Base-by-base conservation (phyloP, 306 rosid species). In the Elaeagnus macrophylla region DNA sequence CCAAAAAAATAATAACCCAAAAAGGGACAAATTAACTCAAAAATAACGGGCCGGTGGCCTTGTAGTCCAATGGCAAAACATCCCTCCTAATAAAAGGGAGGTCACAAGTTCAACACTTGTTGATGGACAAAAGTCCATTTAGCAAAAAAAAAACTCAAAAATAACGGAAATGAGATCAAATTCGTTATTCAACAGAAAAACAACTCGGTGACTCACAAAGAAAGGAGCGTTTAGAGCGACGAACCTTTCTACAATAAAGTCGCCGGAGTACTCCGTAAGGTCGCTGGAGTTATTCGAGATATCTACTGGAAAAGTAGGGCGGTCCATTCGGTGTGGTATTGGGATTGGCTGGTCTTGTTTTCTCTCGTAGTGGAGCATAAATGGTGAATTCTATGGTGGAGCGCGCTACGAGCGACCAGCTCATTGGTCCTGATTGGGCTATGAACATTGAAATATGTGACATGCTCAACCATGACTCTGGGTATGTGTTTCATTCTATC, bases 351-450 rank as follows among this genome's bases (percentile, higher is more conserved):
- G 2, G 4, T 53, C 0, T 37, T 60, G 39, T 73, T 16, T 20
- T 56, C 12, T 15, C 49, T 38, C 32, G 55, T 32, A 79, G 54
- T 25, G 32, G 65, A 69, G 51, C 49, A 14, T 67, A 42, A 65
- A 93, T 93, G 99, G 99, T 82, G 84, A 82, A 81, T 67, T 64
- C 89, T n/a, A 71, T 84, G 83, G 99, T 88, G 64, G 99, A 81
- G 50, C 89, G 96, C 64, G 99, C 96, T 67, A 83, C 96, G 51
- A 88, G 81, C 80, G 93, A 81, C 75, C 69, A 80, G 94, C 93
- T 93, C 54, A 75, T 93, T 57, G 99, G 99, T 58, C 99, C 99
- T 67, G 99, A 93, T 72, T 93, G 99, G 99, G 96, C 96, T 51
- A 81, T 81, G 96, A 93, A 93, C 75, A 65, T 93, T 64, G 99